A percentile compares a stretch with the other conserved stretches of the same genome.
phyloP scores from a whole-genome alignment of 768 basidiomycete species.

The Suillus lakei region DNA sequence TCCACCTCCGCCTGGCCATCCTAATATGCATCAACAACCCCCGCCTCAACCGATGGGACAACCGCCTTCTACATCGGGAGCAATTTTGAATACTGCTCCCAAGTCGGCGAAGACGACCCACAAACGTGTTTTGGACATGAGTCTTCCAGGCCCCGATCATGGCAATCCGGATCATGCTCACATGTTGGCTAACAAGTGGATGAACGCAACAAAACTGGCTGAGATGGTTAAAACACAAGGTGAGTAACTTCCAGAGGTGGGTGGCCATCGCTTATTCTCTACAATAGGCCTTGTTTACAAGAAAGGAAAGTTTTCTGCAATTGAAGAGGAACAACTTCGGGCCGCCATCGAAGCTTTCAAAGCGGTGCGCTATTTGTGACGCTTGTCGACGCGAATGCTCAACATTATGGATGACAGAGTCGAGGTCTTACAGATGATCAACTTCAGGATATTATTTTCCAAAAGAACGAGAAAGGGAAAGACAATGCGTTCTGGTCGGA shows the following conservation, averaged over 20 bases:
- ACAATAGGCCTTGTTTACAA: slow-evolving; percentile 77
- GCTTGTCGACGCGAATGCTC: not conserved
- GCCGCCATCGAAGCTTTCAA: slow-evolving; percentile 69
- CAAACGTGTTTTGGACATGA: slow-evolving; percentile 50
- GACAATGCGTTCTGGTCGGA: slow-evolving; percentile 80
- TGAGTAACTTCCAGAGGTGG: slow-evolving; percentile 26
- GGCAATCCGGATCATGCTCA: slow-evolving; percentile 62
- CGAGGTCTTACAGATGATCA: slow-evolving; percentile 59
- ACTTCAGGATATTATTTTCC: slow-evolving; percentile 67
- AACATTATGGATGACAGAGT: slow-evolving; percentile 38
- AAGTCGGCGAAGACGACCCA: slow-evolving; percentile 39
- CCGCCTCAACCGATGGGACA: slow-evolving; percentile 46
- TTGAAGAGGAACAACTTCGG: slow-evolving; percentile 70
- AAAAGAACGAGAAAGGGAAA: slow-evolving; percentile 61
- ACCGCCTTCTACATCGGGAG: slow-evolving; percentile 46
- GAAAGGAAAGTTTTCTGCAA: slow-evolving; percentile 85
- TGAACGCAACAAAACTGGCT: slow-evolving; percentile 68
- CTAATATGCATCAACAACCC: slow-evolving; percentile 29
- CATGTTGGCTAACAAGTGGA: slow-evolving; percentile 80
- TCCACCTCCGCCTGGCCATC: slow-evolving; percentile 24
- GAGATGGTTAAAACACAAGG: slow-evolving; percentile 75
- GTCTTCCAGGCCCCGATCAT: slow-evolving; percentile 44
- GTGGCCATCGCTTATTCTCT: slow-evolving; percentile 8
- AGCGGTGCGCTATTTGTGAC: slow-evolving; percentile 44
- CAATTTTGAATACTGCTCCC: slow-evolving; percentile 45